Percentiles rank a stretch among this genome's conserved stretches.
phyloP scores from a whole-genome alignment of 1,284 basidiomycete species.

The Cryptococcus depauperatus region DNA sequence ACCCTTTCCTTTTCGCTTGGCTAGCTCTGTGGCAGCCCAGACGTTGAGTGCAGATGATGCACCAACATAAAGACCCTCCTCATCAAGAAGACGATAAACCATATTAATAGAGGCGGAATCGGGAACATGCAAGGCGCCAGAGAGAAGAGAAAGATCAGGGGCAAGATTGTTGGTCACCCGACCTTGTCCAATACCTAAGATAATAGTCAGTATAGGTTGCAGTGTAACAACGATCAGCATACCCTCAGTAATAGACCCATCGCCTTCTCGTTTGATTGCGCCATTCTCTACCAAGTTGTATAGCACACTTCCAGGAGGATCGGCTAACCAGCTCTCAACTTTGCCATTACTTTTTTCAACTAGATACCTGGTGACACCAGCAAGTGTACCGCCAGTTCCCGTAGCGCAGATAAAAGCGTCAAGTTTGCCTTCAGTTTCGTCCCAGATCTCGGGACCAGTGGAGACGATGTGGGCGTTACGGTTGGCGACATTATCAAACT shows the following conservation, averaged over 20 bases:
- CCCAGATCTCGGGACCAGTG: conserved; percentile 96
- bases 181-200: conserved; percentile 86
- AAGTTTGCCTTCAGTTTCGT: conserved; percentile 69
- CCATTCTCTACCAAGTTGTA: conserved; percentile 78
- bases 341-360: conserved; percentile 74
- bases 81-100: conserved; percentile 86
- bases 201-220: conserved; percentile 2
- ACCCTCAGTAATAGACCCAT: conserved; percentile 92
- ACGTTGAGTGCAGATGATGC: conserved; percentile 94
- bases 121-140: conserved; percentile 75
- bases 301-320: conserved; percentile 91
- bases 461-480: conserved; percentile 78
- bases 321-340: conserved; percentile 87
- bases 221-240: conserved; percentile 6
- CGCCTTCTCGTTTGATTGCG: conserved; percentile 68
- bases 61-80: conserved; percentile 93
- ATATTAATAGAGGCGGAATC: conserved; percentile 87
- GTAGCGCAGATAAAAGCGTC: conserved; percentile 91
- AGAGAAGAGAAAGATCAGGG: conserved; percentile 70
- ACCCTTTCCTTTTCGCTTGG: conserved; percentile 67
- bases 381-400: conserved; percentile 91
- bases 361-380: conserved; percentile 76
- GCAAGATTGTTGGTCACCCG: conserved; percentile 90
- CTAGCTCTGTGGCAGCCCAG: conserved; percentile 83
- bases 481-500: conserved; percentile 93